Conservation (phyloP, 2,329 filamentous ascomycete species). For the Aspergillus aculeatus region DNA sequence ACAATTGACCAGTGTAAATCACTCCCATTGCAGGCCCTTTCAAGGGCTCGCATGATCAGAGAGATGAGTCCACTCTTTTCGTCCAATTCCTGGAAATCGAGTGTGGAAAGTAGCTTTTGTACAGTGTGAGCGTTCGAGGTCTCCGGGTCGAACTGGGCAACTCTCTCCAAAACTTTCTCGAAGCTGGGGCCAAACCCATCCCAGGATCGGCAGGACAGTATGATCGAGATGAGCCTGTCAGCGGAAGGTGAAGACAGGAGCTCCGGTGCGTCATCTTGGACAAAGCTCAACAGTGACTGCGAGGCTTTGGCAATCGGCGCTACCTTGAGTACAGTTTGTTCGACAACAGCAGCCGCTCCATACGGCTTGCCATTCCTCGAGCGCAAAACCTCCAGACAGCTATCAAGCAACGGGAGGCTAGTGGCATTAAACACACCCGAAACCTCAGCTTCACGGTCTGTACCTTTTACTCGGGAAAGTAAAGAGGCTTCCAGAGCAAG, state of each 20-base stretch:
- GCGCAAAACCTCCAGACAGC: conserved; percentile 51
- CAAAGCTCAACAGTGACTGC: conserved; percentile 50
- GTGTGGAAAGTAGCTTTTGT: conserved; percentile 38
- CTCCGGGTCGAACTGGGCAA: conserved; percentile 33
- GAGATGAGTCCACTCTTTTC: conserved; percentile 35
- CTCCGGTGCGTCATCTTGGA: conserved; percentile 55
- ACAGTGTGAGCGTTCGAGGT: conserved; percentile 35
- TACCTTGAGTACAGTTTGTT: conserved; percentile 50
- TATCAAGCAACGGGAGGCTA: conserved; percentile 43
- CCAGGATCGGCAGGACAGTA: conserved; percentile 56
- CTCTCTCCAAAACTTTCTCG: conserved; percentile 35
- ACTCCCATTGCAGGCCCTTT: conserved; percentile 37
- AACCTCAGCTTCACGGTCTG: conserved; percentile 25
- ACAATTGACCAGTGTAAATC: conserved; percentile 40
- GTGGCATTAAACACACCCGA: conserved; percentile 38
- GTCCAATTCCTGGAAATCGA: conserved; percentile 39
- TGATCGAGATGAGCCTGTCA: conserved; percentile 62
- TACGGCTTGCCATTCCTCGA: conserved; percentile 65
- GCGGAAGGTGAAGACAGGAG: conserved; percentile 69
- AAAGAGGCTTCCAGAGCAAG: conserved; percentile 55
- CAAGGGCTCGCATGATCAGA: conserved; percentile 37
- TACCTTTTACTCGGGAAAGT: conserved; percentile 27
- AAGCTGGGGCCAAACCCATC: conserved; percentile 41
- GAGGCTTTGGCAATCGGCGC: conserved; percentile 43
- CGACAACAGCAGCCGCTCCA: conserved; percentile 60